Conservation (phyloP, 805 yeast genomes). For the Myxozyma neglecta region DNA sequence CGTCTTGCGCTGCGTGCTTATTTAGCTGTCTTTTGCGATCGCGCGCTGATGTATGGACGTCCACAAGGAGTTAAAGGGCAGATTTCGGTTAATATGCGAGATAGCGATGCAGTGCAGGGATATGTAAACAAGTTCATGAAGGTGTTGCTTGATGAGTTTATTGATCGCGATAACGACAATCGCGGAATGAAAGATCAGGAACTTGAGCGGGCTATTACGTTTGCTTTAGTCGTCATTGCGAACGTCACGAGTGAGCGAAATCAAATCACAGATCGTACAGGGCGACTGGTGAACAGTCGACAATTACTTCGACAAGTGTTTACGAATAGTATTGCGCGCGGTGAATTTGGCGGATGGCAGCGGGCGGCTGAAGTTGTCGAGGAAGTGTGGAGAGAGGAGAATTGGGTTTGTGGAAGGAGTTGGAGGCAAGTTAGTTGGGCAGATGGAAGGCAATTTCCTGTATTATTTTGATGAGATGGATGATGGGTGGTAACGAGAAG, state of each 20-base stretch:
- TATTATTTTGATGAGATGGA: not conserved
- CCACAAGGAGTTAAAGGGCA: conserved; percentile 1
- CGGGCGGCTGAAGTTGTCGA: conserved; percentile 14
- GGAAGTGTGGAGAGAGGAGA: conserved; percentile 9
- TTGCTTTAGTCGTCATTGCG: conserved; percentile 14
- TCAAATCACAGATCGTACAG: not conserved
- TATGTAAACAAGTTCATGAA: not conserved
- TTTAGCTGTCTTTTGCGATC: conserved; percentile 10
- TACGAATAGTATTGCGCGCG: not conserved
- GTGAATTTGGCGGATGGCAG: conserved; percentile 18
- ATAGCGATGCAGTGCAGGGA: not conserved
- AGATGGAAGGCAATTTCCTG: not conserved
- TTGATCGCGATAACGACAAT: not conserved
- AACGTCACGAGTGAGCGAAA: not conserved
- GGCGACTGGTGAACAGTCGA: not conserved
- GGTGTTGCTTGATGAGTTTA: not conserved
- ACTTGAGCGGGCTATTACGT: conserved; percentile 13
- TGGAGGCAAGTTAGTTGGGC: conserved; percentile 16
- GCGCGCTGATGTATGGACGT: not conserved
- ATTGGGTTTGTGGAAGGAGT: conserved; percentile 7
- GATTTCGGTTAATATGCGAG: conserved; percentile 8
- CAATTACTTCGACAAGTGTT: conserved; percentile 5
- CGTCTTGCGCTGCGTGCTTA: conserved; percentile 11
- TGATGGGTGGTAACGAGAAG: not conserved
- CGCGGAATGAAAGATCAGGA: conserved; percentile 8